A percentile compares a stretch with the other conserved stretches of the same genome.
Evolutionary conservation across 208 protist species (phyloP).

Genomic region (Leishmania gerbilli): DNA sequence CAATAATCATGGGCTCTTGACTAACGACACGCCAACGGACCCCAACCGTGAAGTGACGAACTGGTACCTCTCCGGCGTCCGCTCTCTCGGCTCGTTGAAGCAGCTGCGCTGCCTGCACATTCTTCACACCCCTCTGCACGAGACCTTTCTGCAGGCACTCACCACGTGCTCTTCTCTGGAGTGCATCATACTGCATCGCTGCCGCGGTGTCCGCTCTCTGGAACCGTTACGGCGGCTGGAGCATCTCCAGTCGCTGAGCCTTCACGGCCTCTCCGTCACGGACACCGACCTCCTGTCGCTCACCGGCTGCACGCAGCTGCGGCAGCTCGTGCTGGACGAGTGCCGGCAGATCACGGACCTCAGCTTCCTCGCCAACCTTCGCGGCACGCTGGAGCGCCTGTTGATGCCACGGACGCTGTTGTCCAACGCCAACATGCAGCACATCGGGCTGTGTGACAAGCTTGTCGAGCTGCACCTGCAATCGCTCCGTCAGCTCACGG

Average conservation of each 20-base stretch:
- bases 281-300: conserved; percentile 54
- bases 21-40: background rate
- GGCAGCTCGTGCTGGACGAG: conserved; percentile 64
- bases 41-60: conserved; percentile 24
- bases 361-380: conserved; percentile 47
- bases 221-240: conserved; percentile 48
- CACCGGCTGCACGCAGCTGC: conserved; percentile 38
- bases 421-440: conserved; percentile 50
- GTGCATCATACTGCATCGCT: conserved; percentile 68
- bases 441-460: conserved; percentile 39
- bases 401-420: conserved; percentile 54
- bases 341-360: conserved; percentile 65
- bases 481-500: conserved; percentile 54
- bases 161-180: conserved; percentile 50
- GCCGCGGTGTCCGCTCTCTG: conserved; percentile 55
- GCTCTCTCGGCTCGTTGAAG: conserved; percentile 51
- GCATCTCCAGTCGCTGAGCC: conserved; percentile 43
- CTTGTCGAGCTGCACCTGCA: conserved; percentile 64
- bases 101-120: conserved; percentile 72
- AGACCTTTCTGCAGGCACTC: conserved; percentile 53
- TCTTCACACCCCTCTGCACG: conserved; percentile 51
- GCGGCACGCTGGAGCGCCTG: conserved; percentile 37
- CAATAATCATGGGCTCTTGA: no score
- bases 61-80: conserved; percentile 71
- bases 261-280: conserved; percentile 55